Base-by-base conservation (phyloP, 805 yeast genomes). In the Scheffersomyces spartinae region DNA sequence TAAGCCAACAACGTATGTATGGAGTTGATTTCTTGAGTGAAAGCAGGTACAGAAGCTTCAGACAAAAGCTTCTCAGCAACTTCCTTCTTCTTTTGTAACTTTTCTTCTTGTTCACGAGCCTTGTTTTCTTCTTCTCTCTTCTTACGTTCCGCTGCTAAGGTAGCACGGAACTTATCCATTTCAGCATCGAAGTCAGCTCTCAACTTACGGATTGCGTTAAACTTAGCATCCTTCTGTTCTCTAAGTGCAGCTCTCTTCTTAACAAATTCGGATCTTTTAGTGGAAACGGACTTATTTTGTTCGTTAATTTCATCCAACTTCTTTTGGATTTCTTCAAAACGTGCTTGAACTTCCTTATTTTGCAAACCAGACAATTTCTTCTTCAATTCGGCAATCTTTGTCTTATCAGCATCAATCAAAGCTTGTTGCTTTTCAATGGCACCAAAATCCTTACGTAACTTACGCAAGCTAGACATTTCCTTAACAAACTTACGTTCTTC, bases 401-500 rank as follows among this genome's bases (percentile, higher is more conserved):
- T 64, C 60, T 76, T 80, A 52, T 82, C 91, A 24, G 62, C 64
- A 45, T 84, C 95, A 47, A 88, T 75, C 22, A 77, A 70, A 40
- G 71, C 71, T 62, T 84, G 95, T 42, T 71, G 70, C 42, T 71
- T 70, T 46, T 75, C 85, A 40, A 86, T 63, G 24, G 69, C 64
- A 25, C 72, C 71, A 48, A 83, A 81, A 51, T 78, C 86, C 52
- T 78, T 79, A 46, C 76, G 73, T 47, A 80, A 59, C 58, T 82
- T 84, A 56, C 88, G 75, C 52, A 91, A 70, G 23, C 75, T 54
- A 26, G 84, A 68, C 66, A 84, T 80, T 59, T 88, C 97, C 59
- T 81, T 81, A 39, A 91, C 73, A 37, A 66, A 56, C 47, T 74
- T 68, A 62, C 83, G 78, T 68, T 91, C 99, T 36, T 88, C 95